phyloP scores from a whole-genome alignment of 2,329 filamentous ascomycete genomes.

The Ophiostoma fasciatum region DNA sequence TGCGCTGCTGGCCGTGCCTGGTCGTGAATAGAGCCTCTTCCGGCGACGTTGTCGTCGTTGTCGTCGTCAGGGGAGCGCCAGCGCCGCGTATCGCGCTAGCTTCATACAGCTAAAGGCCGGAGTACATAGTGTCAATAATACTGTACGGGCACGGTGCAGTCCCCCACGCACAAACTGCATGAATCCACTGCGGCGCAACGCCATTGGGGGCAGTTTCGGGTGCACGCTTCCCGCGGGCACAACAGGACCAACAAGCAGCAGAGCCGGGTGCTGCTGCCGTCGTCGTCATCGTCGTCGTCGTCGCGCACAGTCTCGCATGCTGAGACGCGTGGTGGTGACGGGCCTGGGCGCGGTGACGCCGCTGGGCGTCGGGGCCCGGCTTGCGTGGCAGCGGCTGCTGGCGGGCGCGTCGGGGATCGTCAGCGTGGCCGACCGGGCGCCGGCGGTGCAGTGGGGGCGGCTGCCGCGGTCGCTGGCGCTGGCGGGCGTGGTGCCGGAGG shows the following conservation, averaged over 20 bases:
- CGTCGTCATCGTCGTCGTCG: too few species aligned
- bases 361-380: constrained; percentile 62
- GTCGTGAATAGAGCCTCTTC: not conserved
- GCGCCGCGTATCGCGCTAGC: not conserved
- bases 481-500: constrained; percentile 60
- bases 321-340: constrained; percentile 66
- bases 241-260: too few species aligned
- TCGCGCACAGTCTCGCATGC: too few species aligned
- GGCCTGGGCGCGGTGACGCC: constrained; percentile 73
- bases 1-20: too few species aligned
- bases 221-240: too few species aligned
- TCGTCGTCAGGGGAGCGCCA: too few species aligned
- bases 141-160: not conserved
- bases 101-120: too few species aligned
- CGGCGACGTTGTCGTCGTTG: not conserved
- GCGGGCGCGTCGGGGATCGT: constrained; percentile 68
- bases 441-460: constrained; percentile 43
- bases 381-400: constrained; percentile 68
- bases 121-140: not conserved
- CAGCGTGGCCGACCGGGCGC: constrained; percentile 50
- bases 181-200: too few species aligned
- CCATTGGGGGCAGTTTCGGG: too few species aligned
- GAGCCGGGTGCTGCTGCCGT: too few species aligned
- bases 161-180: too few species aligned
- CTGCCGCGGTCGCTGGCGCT: constrained; percentile 77